A percentile compares a stretch with the other conserved stretches of the same genome.
Evolutionary conservation across 2,329 filamentous ascomycete genomes (phyloP).

Genomic region (Podosphaera aphanis): DNA sequence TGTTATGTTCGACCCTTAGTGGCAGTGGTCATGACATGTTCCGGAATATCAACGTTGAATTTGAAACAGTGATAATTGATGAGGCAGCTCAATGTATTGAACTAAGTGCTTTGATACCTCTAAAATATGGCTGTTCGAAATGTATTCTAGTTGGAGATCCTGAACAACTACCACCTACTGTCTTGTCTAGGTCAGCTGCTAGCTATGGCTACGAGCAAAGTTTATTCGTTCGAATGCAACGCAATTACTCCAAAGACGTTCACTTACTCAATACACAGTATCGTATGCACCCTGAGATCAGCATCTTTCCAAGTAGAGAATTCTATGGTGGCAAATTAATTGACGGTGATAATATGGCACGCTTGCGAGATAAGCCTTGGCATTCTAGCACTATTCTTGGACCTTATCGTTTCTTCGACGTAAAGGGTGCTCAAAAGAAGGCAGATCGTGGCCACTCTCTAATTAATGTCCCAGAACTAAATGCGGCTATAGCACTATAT

Average conservation of each 20-base stretch:
- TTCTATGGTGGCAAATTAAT: conserved; percentile 81
- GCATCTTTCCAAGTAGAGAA: conserved; percentile 63
- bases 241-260: conserved; percentile 66
- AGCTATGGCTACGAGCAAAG: conserved; percentile 92
- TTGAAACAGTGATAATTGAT: conserved; percentile 95
- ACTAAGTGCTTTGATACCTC: conserved; percentile 79
- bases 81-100: conserved; percentile 97
- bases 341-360: conserved; percentile 65
- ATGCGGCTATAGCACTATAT: conserved; percentile 69
- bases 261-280: conserved; percentile 96
- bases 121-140: conserved; percentile 93
- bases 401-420: conserved; percentile 93
- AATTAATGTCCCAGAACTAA: conserved; percentile 69
- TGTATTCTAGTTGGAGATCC: conserved; percentile 95
- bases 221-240: conserved; percentile 95
- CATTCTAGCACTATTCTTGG: conserved; percentile 60
- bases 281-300: conserved; percentile 97
- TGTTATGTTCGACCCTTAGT: conserved; percentile 85
- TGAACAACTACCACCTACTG: conserved; percentile 87
- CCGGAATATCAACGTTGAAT: conserved; percentile 78
- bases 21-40: conserved; percentile 97
- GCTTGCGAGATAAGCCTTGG: conserved; percentile 59
- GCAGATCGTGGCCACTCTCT: conserved; percentile 72
- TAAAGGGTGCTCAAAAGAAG: conserved; percentile 63
- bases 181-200: conserved; percentile 79